Evolutionary conservation across 306 rosid species (phyloP), one percentile per base, ranked within the genome.

Genomic region (barrel medic (Medicago truncatula)): DNA sequence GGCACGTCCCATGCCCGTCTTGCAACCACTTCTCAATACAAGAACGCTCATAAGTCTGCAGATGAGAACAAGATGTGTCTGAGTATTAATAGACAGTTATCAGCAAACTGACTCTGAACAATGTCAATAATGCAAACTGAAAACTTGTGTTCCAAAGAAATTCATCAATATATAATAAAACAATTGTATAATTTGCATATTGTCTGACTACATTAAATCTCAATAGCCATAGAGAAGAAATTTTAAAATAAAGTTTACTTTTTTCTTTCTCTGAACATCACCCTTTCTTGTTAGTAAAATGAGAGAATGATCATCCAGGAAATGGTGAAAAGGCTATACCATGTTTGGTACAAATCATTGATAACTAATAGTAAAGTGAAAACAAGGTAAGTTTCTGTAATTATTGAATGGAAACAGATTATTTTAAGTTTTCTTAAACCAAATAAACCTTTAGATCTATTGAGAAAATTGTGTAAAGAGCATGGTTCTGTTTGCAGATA

Each of bases 21-120:
- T 88, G 96, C 79, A 96, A 83, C 98, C 99, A 96, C 82, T 89
- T 96, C 80, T 96, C 98, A 31, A 96, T 96, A 81, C 92, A 96
- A 72, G 91, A 79, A 58, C 97, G 98, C 83, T 96, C 99, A 40
- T 96, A 96, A 43, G 99, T 96, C 99, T 96, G 85, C 91, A 87
- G 64, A 75, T 38, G 60, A 80, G 71, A 81, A 81, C 70, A 70
- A 75, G 25, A 82, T 73, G 18, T 13, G 16, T 81, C 38, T 80
- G 67, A 50, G 79, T 34, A 44, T 53, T 38, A 56, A 58, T 13
- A 59, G 61, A 81, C 66, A 71, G 40, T 63, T 41, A 53, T 69
- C 74, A 59, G 64, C 73, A 75, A 66, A 75, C 59, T 71, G 70
- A 57, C 63, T 74, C 43, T 52, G 39, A 56, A 67, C 40, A 76